Evolutionary conservation across 2,329 filamentous ascomycete genomes (phyloP).

Genomic region (Setomelanomma holmii): DNA sequence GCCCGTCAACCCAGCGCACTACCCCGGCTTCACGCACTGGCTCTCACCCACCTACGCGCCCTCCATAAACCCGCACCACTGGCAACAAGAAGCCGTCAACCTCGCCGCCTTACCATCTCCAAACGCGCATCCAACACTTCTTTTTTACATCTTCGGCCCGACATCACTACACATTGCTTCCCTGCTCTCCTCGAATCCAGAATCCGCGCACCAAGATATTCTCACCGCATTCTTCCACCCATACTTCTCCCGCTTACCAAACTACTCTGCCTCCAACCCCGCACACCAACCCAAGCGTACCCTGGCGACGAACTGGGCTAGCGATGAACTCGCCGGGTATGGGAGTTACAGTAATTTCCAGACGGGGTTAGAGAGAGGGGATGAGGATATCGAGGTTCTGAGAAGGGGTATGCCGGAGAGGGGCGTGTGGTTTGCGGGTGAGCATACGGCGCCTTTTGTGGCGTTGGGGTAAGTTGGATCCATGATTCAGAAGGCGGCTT

Average conservation of each 20-base stretch:
- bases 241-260: constrained; percentile 77
- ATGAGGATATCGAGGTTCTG: constrained; percentile 72
- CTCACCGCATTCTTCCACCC: constrained; percentile 75
- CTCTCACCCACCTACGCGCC: constrained; percentile 72
- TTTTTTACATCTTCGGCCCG: constrained; percentile 80
- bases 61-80: constrained; percentile 66
- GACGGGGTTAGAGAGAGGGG: constrained; percentile 72
- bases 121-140: constrained; percentile 76
- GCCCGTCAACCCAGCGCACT: constrained; percentile 43
- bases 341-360: constrained; percentile 90
- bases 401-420: constrained; percentile 64
- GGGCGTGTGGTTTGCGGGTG: constrained; percentile 84
- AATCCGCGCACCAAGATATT: constrained; percentile 55
- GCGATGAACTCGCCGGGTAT: constrained; percentile 79
- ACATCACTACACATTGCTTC: constrained; percentile 43
- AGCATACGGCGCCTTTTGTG: constrained; percentile 90
- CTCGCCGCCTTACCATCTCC: constrained; percentile 68
- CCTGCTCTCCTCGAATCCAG: constrained; percentile 44
- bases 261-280: constrained; percentile 63
- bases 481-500: not conserved
- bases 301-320: constrained; percentile 78
- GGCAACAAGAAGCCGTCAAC: constrained; percentile 80
- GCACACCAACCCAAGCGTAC: constrained; percentile 69
- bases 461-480: constrained; percentile 64
- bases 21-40: constrained; percentile 78